Evolutionary conservation across 164 flowering plant genomes (phyloP), one percentile per base, ranked within the genome.

Genomic region (Vitis rupestris): DNA sequence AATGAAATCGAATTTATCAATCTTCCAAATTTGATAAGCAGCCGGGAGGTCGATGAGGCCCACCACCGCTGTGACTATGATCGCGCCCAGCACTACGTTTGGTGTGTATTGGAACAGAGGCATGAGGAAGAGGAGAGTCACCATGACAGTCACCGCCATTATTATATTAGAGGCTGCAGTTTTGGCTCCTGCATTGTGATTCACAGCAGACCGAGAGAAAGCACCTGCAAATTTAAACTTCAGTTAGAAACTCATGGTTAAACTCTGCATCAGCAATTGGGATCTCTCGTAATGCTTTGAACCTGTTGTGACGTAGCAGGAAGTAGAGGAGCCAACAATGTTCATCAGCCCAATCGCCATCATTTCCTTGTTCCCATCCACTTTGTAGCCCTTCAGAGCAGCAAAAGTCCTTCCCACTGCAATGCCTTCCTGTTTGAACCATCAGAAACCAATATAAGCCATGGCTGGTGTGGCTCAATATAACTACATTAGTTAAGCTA

Each of bases 311-410:
- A 94, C 80, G 70, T 92, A 94, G 79, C 97, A 90, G 14, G 98
- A 94, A 59, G 97, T 89, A 75, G 86, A 74, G 37, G 98, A 90
- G 59, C 98, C 98, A 58, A 85, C 86, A 23, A 94, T 78, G 76
- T 94, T 94, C 98, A 94, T 94, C 4, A 92, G 49, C 4, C 98
- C 98, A 65, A 94, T 90, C 17, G 98, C 98, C 74, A 94, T 85
- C 98, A 94, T 94, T 63, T 94, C 98, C 70, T 94, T 94, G 83
- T 94, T 94, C 49, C 98, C 98, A 79, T 94, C 97, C 15, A 94
- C 92, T 74, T 91, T 82, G 73, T 92, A 92, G 73, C 86, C 83
- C 76, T 85, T 88, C 30, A 94, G 62, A 37, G 96, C 82, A 1
- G 98, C 98, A 78, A 94, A 94, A 9, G 97, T 94, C 68, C 98